Evolutionary conservation across 805 yeast species (phyloP).

Genomic region (Ogataea angusta): DNA sequence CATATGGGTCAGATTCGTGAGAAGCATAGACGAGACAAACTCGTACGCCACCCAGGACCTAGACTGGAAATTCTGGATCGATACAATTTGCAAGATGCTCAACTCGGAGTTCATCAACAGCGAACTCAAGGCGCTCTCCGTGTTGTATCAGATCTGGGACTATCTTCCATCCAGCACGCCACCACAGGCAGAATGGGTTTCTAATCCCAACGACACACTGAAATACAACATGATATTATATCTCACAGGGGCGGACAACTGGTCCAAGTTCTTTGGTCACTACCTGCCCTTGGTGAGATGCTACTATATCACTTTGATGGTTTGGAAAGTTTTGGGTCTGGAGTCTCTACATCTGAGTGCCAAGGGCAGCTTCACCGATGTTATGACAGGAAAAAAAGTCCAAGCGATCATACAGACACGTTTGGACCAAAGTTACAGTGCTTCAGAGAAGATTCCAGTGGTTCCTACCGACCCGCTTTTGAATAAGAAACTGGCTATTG

Average conservation of each 20-base stretch:
- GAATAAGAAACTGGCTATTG: constrained; percentile 48
- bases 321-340: constrained; percentile 57
- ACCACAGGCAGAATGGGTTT: constrained; percentile 37
- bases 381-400: constrained; percentile 13
- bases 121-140: constrained; percentile 60
- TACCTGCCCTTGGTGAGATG: constrained; percentile 78
- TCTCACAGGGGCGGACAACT: constrained; percentile 47
- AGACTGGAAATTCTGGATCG: constrained; percentile 78
- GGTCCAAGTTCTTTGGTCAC: constrained; percentile 64
- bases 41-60: constrained; percentile 29
- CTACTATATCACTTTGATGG: constrained; percentile 60
- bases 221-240: constrained; percentile 51
- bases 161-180: constrained; percentile 42
- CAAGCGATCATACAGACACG: constrained; percentile 30
- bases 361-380: constrained; percentile 17
- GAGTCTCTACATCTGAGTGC: constrained; percentile 11
- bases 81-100: constrained; percentile 57
- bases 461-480: constrained; percentile 38
- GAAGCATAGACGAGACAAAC: constrained; percentile 16
- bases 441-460: constrained; percentile 17
- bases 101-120: constrained; percentile 58
- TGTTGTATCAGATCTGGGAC: constrained; percentile 74
- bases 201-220: constrained; percentile 37
- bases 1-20: constrained; percentile 24
- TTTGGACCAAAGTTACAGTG: constrained; percentile 29